A percentile compares a stretch with the other conserved stretches of the same genome.
Evolutionary conservation across 2,329 filamentous ascomycete genomes (phyloP).

Genomic region (Diaporthe sp.): DNA sequence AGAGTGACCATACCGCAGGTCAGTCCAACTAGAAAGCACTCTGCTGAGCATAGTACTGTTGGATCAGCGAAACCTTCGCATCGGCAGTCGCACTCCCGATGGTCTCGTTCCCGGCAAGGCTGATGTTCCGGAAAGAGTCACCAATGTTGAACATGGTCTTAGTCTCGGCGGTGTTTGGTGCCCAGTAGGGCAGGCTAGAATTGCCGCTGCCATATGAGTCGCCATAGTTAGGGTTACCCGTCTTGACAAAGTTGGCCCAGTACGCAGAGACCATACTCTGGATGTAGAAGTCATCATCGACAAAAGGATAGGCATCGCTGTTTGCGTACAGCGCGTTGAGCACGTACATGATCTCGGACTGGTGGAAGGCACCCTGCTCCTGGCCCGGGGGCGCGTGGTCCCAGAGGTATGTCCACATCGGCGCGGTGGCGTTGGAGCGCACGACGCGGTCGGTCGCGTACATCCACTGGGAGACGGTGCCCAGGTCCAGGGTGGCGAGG

Average conservation of each 20-base stretch:
- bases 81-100: background rate
- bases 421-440: constrained; percentile 41
- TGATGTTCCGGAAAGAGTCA: constrained; percentile 28
- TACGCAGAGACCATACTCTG: constrained; percentile 50
- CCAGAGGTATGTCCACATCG: constrained; percentile 54
- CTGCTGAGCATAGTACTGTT: constrained; percentile 30
- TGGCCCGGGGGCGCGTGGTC: constrained; percentile 53
- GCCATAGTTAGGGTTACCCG: constrained; percentile 30
- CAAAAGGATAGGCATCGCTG: constrained; percentile 46
- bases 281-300: constrained; percentile 48
- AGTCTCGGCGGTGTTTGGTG: constrained; percentile 31
- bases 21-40: background rate
- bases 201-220: constrained; percentile 31
- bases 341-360: constrained; percentile 55
- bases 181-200: constrained; percentile 32
- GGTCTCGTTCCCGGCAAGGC: constrained; percentile 3
- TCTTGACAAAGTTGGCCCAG: constrained; percentile 54
- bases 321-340: constrained; percentile 54
- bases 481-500: constrained; percentile 47
- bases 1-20: background rate
- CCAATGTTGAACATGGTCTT: constrained; percentile 25
- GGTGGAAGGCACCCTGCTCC: constrained; percentile 52
- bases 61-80: constrained; percentile 11
- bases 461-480: constrained; percentile 45
- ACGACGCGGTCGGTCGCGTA: constrained; percentile 49